Evolutionary conservation across 2,329 filamentous ascomycete genomes (phyloP).

Genomic region (Akanthomyces uredinophilus): DNA sequence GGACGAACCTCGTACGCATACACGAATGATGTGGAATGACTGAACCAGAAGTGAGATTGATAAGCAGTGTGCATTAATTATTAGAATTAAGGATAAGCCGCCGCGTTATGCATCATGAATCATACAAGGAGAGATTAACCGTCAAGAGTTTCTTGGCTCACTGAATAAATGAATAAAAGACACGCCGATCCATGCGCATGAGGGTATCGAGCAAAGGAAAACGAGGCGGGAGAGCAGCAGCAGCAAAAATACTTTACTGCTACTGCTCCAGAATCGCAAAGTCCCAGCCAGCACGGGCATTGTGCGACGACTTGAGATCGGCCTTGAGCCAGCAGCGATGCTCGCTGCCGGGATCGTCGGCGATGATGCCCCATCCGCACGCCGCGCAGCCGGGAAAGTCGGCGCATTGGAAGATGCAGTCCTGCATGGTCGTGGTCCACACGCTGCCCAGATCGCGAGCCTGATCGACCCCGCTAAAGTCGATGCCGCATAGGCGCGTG

Average conservation of each 20-base stretch:
- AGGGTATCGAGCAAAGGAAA: background rate
- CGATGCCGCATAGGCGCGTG: slow-evolving; percentile 40
- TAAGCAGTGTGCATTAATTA: background rate
- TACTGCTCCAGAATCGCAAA: slow-evolving; percentile 34
- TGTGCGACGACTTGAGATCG: slow-evolving; percentile 28
- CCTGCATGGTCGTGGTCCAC: slow-evolving; percentile 34
- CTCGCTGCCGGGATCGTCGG: slow-evolving; percentile 33
- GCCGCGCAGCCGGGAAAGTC: slow-evolving; percentile 35
- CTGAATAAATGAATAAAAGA: background rate
- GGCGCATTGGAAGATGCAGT: slow-evolving; percentile 42
- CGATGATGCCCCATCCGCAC: slow-evolving; percentile 40
- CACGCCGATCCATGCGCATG: background rate
- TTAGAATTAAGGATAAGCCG: background rate
- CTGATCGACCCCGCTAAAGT: slow-evolving; percentile 34
- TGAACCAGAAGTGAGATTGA: background rate
- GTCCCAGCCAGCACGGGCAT: slow-evolving; percentile 34
- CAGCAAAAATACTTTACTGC: background rate
- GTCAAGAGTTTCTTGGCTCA: background rate
- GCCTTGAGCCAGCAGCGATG: slow-evolving; percentile 42
- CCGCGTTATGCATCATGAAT: background rate
- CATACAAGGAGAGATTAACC: background rate
- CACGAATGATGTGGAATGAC: background rate
- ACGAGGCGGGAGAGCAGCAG: background rate
- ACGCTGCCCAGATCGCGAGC: slow-evolving; percentile 32
- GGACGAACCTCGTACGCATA: too few species aligned